phyloP scores from a whole-genome alignment of 306 rosid genomes.

The Quercus ilex region DNA sequence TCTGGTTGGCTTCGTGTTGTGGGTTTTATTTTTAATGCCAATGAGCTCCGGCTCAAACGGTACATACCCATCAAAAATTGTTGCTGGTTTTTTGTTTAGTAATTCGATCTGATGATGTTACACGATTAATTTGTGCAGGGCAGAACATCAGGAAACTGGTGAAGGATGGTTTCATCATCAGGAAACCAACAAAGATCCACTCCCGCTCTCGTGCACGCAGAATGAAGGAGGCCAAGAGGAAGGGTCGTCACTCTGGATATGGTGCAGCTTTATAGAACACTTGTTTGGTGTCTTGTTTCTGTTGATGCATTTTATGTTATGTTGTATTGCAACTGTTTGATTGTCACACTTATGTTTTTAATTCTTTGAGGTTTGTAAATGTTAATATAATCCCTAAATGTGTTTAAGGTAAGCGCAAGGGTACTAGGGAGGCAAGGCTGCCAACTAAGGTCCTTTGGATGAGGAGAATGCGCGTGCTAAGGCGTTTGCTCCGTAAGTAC shows the following conservation, averaged over 20 bases:
- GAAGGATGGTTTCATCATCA: constrained; percentile 60
- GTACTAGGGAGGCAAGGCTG: constrained; percentile 61
- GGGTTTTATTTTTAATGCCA: too few species aligned
- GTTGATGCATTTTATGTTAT: background rate
- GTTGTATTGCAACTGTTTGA: background rate
- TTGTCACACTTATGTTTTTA: background rate
- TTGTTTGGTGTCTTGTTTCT: background rate
- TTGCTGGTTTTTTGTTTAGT: background rate
- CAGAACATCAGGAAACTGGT: constrained; percentile 59
- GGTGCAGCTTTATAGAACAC: constrained; percentile 21
- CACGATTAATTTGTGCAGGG: constrained; percentile 29
- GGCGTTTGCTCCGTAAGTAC: constrained; percentile 52
- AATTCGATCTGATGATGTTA: background rate
- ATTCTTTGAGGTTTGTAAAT: background rate
- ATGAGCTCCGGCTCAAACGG: too few species aligned
- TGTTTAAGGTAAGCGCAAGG: constrained; percentile 56
- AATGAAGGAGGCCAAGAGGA: constrained; percentile 57
- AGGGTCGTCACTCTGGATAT: constrained; percentile 64
- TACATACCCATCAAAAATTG: too few species aligned
- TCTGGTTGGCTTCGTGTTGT: background rate
- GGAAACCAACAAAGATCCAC: constrained; percentile 65
- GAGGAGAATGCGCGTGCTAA: constrained; percentile 51
- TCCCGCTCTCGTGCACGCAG: constrained; percentile 68
- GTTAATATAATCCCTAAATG: background rate
- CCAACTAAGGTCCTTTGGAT: constrained; percentile 60